Conservation (phyloP, 345 rosid genomes). For the Tarenaya hassleriana region DNA sequence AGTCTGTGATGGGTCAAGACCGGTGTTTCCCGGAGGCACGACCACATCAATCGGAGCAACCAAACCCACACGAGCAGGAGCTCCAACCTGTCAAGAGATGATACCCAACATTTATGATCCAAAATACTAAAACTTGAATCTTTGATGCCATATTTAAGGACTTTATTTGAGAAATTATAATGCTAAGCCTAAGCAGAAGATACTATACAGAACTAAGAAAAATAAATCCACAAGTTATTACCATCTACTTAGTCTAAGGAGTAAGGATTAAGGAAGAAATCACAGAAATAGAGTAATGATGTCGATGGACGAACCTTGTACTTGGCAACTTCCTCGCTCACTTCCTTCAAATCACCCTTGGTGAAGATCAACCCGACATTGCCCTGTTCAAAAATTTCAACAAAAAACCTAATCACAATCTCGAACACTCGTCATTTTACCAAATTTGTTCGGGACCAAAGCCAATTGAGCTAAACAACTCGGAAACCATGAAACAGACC, state of each 20-base stretch:
- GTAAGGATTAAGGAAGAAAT: background rate
- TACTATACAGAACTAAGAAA: too few relatives aligned
- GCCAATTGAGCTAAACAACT: background rate
- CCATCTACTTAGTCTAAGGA: too few relatives aligned
- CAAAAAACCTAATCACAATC: background rate
- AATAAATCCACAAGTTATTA: background rate
- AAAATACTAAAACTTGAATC: too few relatives aligned
- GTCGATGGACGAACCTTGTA: conserved; percentile 52
- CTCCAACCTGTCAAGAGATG: conserved; percentile 70
- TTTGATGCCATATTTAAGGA: background rate
- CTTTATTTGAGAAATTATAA: too few relatives aligned
- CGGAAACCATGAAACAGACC: background rate
- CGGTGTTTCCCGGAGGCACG: too few relatives aligned
- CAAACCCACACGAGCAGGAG: too few relatives aligned
- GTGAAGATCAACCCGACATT: conserved; percentile 89
- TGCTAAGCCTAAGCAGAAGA: too few relatives aligned
- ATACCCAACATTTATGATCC: too few relatives aligned
- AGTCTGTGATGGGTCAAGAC: too few relatives aligned
- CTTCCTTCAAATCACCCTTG: conserved; percentile 88
- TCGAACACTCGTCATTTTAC: too few relatives aligned
- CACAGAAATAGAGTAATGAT: background rate
- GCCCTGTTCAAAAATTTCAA: conserved; percentile 40
- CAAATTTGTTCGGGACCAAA: background rate
- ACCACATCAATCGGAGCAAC: too few relatives aligned
- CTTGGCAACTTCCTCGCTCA: conserved; percentile 83